These are phyloP conservation scores for Phalaenopsis aphrodite DNA, from an alignment of 106 monocot genomes.

Conservation along the genomic window DNA sequence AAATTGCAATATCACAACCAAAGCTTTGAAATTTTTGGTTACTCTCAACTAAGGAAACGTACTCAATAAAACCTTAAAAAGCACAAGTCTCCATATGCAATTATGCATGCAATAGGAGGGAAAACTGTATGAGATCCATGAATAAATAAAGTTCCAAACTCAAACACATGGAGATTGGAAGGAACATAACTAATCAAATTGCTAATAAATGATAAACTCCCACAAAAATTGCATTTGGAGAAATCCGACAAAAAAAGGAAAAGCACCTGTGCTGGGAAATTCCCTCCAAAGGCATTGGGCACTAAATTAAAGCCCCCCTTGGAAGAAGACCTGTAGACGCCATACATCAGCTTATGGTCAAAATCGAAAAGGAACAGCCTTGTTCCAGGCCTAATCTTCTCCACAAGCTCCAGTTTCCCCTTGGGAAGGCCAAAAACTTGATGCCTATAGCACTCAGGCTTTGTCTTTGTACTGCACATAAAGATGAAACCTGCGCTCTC, in stretches of 20 bases:
- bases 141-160: no score
- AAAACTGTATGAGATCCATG: no score
- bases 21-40: no score
- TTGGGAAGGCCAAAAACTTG: constrained; percentile 54
- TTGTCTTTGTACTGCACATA: constrained; percentile 50
- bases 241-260: not conserved
- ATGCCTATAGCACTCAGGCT: constrained; percentile 48
- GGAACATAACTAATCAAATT: no score
- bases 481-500: constrained; percentile 57
- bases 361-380: constrained; percentile 59
- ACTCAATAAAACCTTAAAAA: no score
- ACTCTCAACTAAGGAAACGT: no score
- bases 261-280: constrained; percentile 50
- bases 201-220: no score
- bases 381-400: constrained; percentile 32
- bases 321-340: constrained; percentile 37
- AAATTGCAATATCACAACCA: no score
- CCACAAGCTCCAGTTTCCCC: constrained; percentile 29
- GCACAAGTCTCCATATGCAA: no score
- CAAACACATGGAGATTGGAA: no score
- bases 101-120: no score
- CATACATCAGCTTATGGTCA: constrained; percentile 53
- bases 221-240: no score
- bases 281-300: constrained; percentile 31
- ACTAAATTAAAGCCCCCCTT: constrained; percentile 35